A percentile compares a stretch with the other conserved stretches of the same genome.
Evolutionary conservation across 768 basidiomycete genomes (phyloP).

Genomic region (Russula virescens): DNA sequence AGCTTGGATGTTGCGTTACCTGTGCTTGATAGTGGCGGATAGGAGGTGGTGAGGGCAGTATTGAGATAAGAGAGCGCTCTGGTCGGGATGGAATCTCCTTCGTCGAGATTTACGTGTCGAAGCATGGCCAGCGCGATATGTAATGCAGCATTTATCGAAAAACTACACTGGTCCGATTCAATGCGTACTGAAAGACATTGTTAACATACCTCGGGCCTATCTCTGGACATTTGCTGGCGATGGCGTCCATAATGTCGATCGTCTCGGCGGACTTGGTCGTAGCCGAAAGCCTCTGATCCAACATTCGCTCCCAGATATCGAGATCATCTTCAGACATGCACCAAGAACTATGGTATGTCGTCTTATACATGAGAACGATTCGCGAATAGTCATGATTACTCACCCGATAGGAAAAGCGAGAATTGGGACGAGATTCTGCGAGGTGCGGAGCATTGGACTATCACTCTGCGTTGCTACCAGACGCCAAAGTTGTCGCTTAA

Average conservation of each 20-base stretch:
- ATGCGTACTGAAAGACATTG: neutral
- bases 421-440: neutral
- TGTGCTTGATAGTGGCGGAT: slow-evolving; percentile 10
- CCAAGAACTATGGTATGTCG: slow-evolving; percentile 9
- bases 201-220: slow-evolving; percentile 7
- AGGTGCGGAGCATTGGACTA: neutral
- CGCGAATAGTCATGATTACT: neutral
- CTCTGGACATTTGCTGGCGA: slow-evolving; percentile 2
- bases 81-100: neutral
- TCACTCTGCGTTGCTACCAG: neutral
- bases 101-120: slow-evolving; percentile 2
- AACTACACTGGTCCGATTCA: neutral
- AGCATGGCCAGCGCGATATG: slow-evolving; percentile 5
- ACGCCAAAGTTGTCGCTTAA: slow-evolving; percentile 17
- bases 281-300: neutral
- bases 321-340: slow-evolving; percentile 15
- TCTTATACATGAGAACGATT: neutral
- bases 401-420: slow-evolving; percentile 11
- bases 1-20: neutral
- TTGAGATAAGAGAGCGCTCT: slow-evolving; percentile 1
- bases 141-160: slow-evolving; percentile 8
- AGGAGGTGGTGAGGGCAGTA: neutral
- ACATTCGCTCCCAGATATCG: slow-evolving; percentile 12
- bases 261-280: neutral
- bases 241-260: neutral